These are phyloP conservation scores for Blastocystis sp. DNA, from an alignment of 352 stramenopile species.

Conservation along the genomic window DNA sequence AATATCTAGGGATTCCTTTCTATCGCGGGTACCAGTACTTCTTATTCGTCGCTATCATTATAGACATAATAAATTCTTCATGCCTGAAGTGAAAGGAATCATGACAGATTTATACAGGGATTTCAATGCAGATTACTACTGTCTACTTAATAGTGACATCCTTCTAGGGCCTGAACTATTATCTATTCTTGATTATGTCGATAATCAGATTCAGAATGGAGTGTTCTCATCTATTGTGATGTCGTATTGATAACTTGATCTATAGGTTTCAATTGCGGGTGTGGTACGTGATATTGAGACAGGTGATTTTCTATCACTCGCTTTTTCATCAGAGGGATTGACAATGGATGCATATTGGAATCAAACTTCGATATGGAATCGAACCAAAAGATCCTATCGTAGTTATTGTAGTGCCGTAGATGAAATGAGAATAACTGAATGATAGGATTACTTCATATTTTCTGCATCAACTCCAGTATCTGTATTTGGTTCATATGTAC, in stretches of 20 bases:
- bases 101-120: neutral
- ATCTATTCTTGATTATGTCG: slow-evolving; percentile 6
- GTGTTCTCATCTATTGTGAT: neutral
- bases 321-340: neutral
- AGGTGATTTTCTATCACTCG: neutral
- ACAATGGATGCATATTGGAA: neutral
- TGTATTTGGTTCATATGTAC: neutral
- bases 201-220: neutral
- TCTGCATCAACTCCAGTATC: neutral
- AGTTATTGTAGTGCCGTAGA: slow-evolving; percentile 42
- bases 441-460: slow-evolving; percentile 50
- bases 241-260: neutral
- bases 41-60: neutral
- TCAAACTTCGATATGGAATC: neutral
- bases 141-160: slow-evolving; percentile 52
- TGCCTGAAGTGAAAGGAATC: neutral
- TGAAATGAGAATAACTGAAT: neutral
- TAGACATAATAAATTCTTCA: slow-evolving; percentile 35
- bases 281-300: neutral
- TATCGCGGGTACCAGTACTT: slow-evolving; percentile 25
- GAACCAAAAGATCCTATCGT: neutral
- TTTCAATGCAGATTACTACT: slow-evolving; percentile 18
- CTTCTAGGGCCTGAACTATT: neutral
- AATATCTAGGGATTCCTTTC: slow-evolving; percentile 3
- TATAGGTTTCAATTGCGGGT: neutral